Conservation (phyloP, 2,329 filamentous ascomycete species). For the Graphium sp. region DNA sequence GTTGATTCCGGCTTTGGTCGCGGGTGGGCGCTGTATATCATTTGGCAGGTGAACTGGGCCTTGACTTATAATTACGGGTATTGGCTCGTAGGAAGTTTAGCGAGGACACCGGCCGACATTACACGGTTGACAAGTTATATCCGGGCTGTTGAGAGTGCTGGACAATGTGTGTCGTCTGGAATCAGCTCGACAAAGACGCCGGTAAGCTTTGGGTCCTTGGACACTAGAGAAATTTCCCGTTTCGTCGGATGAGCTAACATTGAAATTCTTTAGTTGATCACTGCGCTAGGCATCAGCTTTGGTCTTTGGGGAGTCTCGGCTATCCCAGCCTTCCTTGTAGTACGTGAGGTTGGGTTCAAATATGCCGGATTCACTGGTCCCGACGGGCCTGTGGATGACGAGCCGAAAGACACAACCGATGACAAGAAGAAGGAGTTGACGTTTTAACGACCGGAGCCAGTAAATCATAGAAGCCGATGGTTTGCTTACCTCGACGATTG, state of each 20-base stretch:
- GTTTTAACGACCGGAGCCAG: too few relatives aligned
- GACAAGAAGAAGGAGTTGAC: too few relatives aligned
- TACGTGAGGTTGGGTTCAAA: conserved; percentile 34
- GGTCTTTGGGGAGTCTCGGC: conserved; percentile 48
- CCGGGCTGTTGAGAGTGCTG: conserved; percentile 5
- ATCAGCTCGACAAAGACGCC: conserved; percentile 6
- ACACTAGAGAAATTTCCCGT: too few relatives aligned
- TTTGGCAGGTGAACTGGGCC: conserved; percentile 14
- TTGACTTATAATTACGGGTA: conserved; percentile 16
- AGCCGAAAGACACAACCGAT: too few relatives aligned
- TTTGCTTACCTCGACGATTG: too few relatives aligned
- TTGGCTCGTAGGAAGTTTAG: conserved; percentile 11
- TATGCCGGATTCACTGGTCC: too few relatives aligned
- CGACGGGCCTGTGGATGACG: too few relatives aligned
- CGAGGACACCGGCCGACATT: conserved; percentile 2
- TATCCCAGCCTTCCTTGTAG: conserved; percentile 48
- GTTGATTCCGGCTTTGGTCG: conserved; percentile 9
- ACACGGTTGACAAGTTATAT: conserved; percentile 4
- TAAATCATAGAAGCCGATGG: too few relatives aligned
- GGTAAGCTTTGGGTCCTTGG: not conserved
- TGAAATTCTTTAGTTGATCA: too few relatives aligned
- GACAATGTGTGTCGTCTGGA: conserved; percentile 5
- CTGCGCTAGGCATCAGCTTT: too few relatives aligned
- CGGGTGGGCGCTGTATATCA: conserved; percentile 14
- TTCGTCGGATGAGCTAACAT: too few relatives aligned